Conservation (phyloP, 352 stramenopile genomes). For the Globisporangium carolinianum region DNA sequence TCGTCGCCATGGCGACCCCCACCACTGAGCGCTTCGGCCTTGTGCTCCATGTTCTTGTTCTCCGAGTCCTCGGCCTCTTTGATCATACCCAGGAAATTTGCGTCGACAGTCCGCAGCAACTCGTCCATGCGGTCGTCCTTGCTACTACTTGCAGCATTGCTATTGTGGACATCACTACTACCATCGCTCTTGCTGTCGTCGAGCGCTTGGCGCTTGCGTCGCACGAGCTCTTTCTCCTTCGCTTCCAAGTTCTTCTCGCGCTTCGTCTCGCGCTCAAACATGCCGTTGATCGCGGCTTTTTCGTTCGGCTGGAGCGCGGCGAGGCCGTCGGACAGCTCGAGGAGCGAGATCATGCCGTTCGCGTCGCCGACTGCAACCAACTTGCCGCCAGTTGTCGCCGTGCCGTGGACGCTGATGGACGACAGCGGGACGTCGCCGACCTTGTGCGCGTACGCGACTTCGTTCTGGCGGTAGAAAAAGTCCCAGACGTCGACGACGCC, state of each 20-base stretch:
- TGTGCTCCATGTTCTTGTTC: constrained; percentile 87
- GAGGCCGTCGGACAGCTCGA: constrained; percentile 93
- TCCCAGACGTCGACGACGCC: constrained; percentile 97
- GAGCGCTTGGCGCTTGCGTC: constrained; percentile 65
- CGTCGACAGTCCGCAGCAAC: constrained; percentile 89
- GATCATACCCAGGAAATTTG: constrained; percentile 94
- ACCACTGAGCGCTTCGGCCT: constrained; percentile 32
- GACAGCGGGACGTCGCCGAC: constrained; percentile 90
- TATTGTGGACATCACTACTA: constrained; percentile 12
- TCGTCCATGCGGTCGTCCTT: constrained; percentile 95
- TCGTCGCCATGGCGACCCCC: constrained; percentile 19
- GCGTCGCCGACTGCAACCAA: constrained; percentile 93
- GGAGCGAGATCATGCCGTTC: constrained; percentile 95
- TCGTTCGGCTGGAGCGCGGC: constrained; percentile 89
- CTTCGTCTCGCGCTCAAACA: constrained; percentile 97
- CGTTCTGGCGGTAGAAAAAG: constrained; percentile 96
- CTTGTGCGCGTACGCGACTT: constrained; percentile 97
- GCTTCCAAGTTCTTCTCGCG: constrained; percentile 93
- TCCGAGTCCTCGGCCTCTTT: constrained; percentile 92
- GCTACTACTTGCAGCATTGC: constrained; percentile 13
- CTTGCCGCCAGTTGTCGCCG: constrained; percentile 81
- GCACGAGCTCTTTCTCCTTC: constrained; percentile 83
- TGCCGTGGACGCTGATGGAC: constrained; percentile 91
- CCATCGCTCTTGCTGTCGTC: constrained; percentile 79
- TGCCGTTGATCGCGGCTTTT: constrained; percentile 91